phyloP scores from a whole-genome alignment of 805 yeast genomes.

The Wickerhamiella spandovensis region DNA sequence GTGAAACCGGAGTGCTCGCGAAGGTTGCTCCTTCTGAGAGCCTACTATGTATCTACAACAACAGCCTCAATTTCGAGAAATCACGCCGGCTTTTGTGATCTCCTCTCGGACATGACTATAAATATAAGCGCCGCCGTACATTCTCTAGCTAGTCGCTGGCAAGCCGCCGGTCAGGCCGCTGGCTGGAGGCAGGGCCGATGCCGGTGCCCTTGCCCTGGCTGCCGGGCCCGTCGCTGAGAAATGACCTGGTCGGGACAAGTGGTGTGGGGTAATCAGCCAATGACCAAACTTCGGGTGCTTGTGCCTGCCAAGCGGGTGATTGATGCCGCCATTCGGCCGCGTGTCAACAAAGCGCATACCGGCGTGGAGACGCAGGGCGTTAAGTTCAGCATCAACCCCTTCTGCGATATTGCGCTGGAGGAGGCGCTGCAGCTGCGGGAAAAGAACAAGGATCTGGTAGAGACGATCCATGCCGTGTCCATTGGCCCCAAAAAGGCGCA shows the following conservation, averaged over 20 bases:
- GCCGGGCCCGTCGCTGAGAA: too few species aligned
- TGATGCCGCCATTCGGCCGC: conserved; percentile 86
- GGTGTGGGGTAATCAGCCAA: neutral
- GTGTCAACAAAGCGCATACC: conserved; percentile 72
- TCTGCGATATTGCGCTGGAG: conserved; percentile 95
- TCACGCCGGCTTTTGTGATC: too few species aligned
- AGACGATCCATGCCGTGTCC: conserved; percentile 77
- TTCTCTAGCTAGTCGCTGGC: too few species aligned
- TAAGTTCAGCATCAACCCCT: conserved; percentile 88
- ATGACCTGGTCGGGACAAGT: neutral
- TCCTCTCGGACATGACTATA: too few species aligned
- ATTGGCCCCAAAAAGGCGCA: conserved; percentile 80
- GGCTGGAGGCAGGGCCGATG: too few species aligned
- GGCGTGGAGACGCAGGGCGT: conserved; percentile 83
- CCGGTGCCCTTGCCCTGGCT: neutral
- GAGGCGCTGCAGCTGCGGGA: conserved; percentile 77
- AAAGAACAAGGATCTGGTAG: conserved; percentile 50
- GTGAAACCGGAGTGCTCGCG: too few species aligned
- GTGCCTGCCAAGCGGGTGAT: conserved; percentile 94
- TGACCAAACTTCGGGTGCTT: conserved; percentile 36
- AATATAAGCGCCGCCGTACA: too few species aligned
- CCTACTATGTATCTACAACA: too few species aligned
- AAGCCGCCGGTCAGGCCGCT: neutral
- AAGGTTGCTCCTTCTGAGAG: too few species aligned
- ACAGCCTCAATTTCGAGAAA: too few species aligned